These are phyloP conservation scores for Raphidocelis subcapitata DNA, from an alignment of 139 green algal genomes.

Conservation along the genomic window DNA sequence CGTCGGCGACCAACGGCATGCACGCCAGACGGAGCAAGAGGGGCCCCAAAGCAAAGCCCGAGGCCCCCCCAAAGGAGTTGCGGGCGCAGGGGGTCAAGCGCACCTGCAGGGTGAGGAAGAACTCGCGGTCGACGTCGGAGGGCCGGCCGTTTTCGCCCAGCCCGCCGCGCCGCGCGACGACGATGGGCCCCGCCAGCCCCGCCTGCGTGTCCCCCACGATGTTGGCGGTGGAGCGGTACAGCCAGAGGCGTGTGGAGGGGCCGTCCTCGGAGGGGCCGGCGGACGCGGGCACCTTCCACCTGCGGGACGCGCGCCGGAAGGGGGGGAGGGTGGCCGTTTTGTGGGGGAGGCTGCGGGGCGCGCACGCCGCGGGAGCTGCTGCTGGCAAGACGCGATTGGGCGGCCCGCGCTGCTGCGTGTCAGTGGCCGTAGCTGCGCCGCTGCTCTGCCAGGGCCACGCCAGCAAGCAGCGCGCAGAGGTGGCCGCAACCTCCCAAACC, in stretches of 20 bases:
- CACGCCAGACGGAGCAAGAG: no score
- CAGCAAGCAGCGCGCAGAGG: no score
- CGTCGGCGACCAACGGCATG: no score
- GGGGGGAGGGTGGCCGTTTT: neutral
- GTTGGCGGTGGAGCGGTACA: constrained; percentile 42
- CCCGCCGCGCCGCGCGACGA: constrained; percentile 17
- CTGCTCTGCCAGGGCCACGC: no score
- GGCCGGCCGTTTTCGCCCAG: constrained; percentile 6
- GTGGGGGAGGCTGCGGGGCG: neutral
- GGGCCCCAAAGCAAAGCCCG: constrained; percentile 1
- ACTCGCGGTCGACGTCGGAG: constrained; percentile 34
- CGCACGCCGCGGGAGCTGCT: neutral
- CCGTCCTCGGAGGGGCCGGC: constrained; percentile 27
- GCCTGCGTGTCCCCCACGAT: constrained; percentile 29
- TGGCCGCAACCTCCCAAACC: no score
- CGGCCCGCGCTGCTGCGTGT: no score
- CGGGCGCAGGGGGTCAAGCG: neutral
- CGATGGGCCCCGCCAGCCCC: constrained; percentile 35
- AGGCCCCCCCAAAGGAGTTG: neutral
- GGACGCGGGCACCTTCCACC: constrained; percentile 32
- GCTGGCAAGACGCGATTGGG: no score
- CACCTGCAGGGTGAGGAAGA: constrained; percentile 39
- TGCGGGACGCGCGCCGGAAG: neutral
- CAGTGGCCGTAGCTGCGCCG: no score
- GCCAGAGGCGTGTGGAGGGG: constrained; percentile 19